Evolutionary conservation across 257 asterid species (phyloP).

Genomic region (Jacaranda copaia): DNA sequence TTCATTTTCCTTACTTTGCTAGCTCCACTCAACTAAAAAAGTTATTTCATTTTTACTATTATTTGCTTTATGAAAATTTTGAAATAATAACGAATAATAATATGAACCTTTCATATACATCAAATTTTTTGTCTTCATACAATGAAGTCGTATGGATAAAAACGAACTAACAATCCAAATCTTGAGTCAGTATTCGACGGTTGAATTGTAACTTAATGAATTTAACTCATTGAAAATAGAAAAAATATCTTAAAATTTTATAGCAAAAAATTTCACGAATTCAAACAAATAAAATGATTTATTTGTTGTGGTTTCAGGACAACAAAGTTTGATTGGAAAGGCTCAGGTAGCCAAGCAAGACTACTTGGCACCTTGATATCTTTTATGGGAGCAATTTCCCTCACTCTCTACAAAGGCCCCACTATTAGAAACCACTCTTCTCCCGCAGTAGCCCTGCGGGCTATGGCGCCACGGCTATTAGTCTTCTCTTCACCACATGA

Average conservation of each 20-base stretch:
- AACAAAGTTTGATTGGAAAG: slow-evolving; percentile 56
- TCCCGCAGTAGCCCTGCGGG: slow-evolving; percentile 38
- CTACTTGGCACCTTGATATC: slow-evolving; percentile 64
- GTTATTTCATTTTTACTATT: background rate
- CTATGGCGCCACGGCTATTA: slow-evolving; percentile 44
- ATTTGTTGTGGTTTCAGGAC: slow-evolving; percentile 43
- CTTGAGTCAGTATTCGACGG: no score
- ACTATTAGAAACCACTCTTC: slow-evolving; percentile 51
- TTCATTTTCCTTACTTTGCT: slow-evolving; percentile 2
- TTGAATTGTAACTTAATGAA: no score
- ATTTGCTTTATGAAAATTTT: background rate
- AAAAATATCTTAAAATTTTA: no score
- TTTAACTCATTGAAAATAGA: no score
- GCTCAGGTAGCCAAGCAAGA: slow-evolving; percentile 59
- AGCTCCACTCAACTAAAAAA: background rate
- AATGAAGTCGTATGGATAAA: no score
- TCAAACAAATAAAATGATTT: no score
- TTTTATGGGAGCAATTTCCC: slow-evolving; percentile 58
- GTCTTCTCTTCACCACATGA: slow-evolving; percentile 67
- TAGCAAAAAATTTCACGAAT: background rate
- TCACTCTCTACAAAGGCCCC: slow-evolving; percentile 68
- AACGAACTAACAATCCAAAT: no score
- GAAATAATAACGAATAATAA: no score
- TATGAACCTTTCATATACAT: no score
- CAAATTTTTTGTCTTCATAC: no score